Percentiles rank a stretch among this genome's conserved stretches.
These are phyloP conservation scores for Wakefieldia striispora DNA, from an alignment of 768 basidiomycete genomes.

Conservation along the genomic window DNA sequence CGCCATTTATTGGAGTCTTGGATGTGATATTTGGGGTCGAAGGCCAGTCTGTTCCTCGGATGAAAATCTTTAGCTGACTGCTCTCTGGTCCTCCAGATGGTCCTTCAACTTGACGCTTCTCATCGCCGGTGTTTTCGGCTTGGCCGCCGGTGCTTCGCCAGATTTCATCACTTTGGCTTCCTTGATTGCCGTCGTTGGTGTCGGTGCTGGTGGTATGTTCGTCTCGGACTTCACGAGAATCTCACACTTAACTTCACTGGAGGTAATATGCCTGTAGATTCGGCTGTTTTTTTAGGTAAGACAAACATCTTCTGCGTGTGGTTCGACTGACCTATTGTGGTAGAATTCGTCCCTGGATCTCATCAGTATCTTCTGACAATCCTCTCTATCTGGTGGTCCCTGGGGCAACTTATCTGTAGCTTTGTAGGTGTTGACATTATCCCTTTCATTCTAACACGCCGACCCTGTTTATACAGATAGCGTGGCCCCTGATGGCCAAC, in stretches of 20 bases:
- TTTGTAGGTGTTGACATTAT: slow-evolving; percentile 32
- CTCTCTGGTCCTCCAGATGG: slow-evolving; percentile 31
- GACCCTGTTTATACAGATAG: slow-evolving; percentile 36
- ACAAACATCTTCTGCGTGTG: neutral
- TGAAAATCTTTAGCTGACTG: neutral
- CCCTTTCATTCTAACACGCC: neutral
- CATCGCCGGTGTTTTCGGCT: slow-evolving; percentile 51
- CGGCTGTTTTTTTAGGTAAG: slow-evolving; percentile 49
- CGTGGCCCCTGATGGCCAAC: slow-evolving; percentile 59
- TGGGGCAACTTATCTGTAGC: slow-evolving; percentile 52
- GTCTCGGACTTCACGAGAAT: neutral
- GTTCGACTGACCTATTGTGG: slow-evolving; percentile 5
- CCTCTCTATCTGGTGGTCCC: slow-evolving; percentile 57
- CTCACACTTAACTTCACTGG: neutral
- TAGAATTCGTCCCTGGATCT: slow-evolving; percentile 50
- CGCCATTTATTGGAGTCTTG: slow-evolving; percentile 47
- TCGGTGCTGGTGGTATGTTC: slow-evolving; percentile 46
- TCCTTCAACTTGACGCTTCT: slow-evolving; percentile 56
- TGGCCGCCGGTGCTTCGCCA: slow-evolving; percentile 46
- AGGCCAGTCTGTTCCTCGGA: slow-evolving; percentile 30
- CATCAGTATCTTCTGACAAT: slow-evolving; percentile 60
- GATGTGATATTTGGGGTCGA: slow-evolving; percentile 52
- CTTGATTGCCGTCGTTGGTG: slow-evolving; percentile 42
- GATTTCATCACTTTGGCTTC: slow-evolving; percentile 49
- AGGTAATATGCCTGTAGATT: slow-evolving; percentile 57